Evolutionary conservation across 352 stramenopile genomes (phyloP).

Genomic region (Globisporangium nodosum): DNA sequence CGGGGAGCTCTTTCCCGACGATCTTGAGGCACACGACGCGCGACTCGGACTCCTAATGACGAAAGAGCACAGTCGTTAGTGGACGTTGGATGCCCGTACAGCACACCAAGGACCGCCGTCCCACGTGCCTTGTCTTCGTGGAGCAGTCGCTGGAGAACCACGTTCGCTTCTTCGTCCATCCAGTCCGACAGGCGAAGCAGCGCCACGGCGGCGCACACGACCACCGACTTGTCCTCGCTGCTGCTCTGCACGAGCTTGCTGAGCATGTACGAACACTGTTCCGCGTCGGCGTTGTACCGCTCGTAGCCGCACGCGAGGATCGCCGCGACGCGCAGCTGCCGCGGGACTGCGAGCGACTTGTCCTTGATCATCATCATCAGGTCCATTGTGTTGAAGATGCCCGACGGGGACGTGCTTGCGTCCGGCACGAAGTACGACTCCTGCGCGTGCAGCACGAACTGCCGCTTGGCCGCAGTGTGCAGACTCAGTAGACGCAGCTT

Average conservation of each 20-base stretch:
- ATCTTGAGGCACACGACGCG: slow-evolving; percentile 80
- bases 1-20: slow-evolving; percentile 72
- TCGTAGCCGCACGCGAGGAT: slow-evolving; percentile 79
- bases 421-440: slow-evolving; percentile 63
- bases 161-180: slow-evolving; percentile 83
- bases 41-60: slow-evolving; percentile 39
- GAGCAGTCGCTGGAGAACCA: slow-evolving; percentile 70
- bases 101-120: background rate
- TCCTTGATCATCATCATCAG: slow-evolving; percentile 81
- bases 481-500: slow-evolving; percentile 70
- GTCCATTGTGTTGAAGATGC: slow-evolving; percentile 79
- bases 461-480: slow-evolving; percentile 61
- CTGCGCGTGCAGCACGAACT: slow-evolving; percentile 58
- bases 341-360: slow-evolving; percentile 46
- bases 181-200: slow-evolving; percentile 70
- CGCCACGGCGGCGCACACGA: slow-evolving; percentile 70
- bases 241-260: slow-evolving; percentile 44
- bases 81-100: background rate
- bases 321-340: slow-evolving; percentile 60
- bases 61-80: background rate
- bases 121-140: slow-evolving; percentile 57
- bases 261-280: slow-evolving; percentile 62
- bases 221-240: slow-evolving; percentile 62
- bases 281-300: slow-evolving; percentile 50
- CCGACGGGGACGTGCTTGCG: slow-evolving; percentile 37